Base-by-base conservation (phyloP, 768 basidiomycete species). In the Lentinula edodes region DNA sequence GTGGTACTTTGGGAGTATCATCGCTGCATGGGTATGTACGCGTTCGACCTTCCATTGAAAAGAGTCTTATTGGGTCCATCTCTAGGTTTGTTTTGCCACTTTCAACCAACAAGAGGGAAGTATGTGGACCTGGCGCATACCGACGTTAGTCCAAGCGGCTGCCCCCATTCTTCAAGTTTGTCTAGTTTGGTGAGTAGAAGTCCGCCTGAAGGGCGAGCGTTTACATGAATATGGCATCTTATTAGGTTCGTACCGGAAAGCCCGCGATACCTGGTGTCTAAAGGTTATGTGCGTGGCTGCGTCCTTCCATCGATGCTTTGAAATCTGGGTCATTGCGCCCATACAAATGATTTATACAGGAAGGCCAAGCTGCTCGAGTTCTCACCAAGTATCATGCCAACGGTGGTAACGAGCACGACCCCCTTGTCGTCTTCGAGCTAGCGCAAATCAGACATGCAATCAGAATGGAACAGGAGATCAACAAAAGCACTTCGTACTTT, bases 1-100 rank as follows among this genome's bases (percentile, higher is more conserved):
- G 53, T 91, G 90, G 90, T 91, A 91, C 70, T 66, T 87, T 39
- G 90, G 90, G 9, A 86, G 86, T 62, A 85, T 89, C 61, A 71
- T 85, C 42, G 83, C 85, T 69, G 79, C 79, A 63, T 81, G 76
- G 73, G 74, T 75, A 67, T 51, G 69, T 66, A 42, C 28, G 2
- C 16, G 5, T 28, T 28, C 28, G 28, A 28, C 28, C 28, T 28
- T 28, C 3, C 28, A 28, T 28, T 28, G 28, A 28, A 28, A 28
- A 28, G 3, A 28, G 28, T 28, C 28, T 28, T 28, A 28, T 28
- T 28, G 28, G 28, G 3, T 28, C 28, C 28, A 28, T 28, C 28
- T 28, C 7, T 28, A 78, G 76, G 73, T 77, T n/a, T 79, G 78
- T 66, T 80, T 75, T 65, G 79, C 74, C 16, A 63, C 81, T 16